Base-by-base conservation (phyloP, 495 filamentous ascomycete species). In the Parathielavia hyrcaniae region DNA sequence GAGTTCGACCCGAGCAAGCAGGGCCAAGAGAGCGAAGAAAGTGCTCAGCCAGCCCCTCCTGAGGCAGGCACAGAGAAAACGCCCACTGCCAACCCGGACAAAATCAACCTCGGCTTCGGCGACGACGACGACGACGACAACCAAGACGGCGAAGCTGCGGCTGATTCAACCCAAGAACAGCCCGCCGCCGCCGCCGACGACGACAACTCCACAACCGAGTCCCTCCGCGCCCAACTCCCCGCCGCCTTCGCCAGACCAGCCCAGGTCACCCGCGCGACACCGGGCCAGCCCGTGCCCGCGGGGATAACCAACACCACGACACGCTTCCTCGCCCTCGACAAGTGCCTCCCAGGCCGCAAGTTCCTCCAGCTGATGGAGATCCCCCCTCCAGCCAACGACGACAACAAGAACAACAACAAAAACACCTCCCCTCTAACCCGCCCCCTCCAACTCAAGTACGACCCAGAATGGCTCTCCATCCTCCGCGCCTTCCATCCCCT, bases 391-490 rank as follows among this genome's bases (percentile, higher is more conserved):
- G 13, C 34, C 34, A 58, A 2, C 74, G 72, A 2, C 65, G 73
- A 38, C 50, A 32, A 35, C 17, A 17, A 38, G 6, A 8, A 7
- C 41, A 17, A 4, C 44, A 30, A 61, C 55, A 44, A 67, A 6
- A 30, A 2, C 26, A 30, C 26, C 26, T 30, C 26, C 26, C 26
- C 26, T 30, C 26, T 30, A 30, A 30, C 26, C 26, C 26, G 64
- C 9, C 70, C 63, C 14, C 71, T 66, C 59, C 65, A 69, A 7
- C 81, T 97, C 5, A 70, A 83, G 35, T 97, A 97, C 69, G 93
- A 98, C 69, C 83, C 84, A 32, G 93, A 98, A 74, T 98, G 91
- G 91, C 83, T 97, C 4, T 86, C 93, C 9, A 96, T 98, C 61
- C 88, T 85, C 2, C 89, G 91, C 14, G 84, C 84, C 2, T 91